These are phyloP conservation scores for Krasilnikovozyma curviuscula DNA, from an alignment of 768 basidiomycete species.

Conservation along the genomic window DNA sequence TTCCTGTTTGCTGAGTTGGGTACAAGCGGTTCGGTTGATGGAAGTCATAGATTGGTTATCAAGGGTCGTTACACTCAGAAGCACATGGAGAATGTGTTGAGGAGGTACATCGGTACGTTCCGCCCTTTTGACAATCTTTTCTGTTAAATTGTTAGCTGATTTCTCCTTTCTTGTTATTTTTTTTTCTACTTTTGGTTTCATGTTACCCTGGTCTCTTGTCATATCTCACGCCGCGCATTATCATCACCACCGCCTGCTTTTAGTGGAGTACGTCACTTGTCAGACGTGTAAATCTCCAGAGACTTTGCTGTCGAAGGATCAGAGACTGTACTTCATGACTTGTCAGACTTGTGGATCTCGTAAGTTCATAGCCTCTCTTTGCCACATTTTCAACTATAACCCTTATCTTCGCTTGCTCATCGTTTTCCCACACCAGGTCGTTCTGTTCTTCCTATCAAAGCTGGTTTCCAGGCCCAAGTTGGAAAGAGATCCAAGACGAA, in stretches of 20 bases:
- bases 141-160: neutral
- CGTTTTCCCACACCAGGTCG: constrained; percentile 36
- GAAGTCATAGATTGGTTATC: constrained; percentile 77
- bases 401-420: neutral
- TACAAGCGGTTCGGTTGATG: constrained; percentile 89
- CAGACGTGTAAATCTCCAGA: constrained; percentile 99
- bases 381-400: neutral
- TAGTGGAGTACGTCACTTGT: constrained; percentile 97
- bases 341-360: constrained; percentile 27
- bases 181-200: neutral
- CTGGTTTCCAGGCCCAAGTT: constrained; percentile 83
- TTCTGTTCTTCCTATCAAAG: constrained; percentile 92
- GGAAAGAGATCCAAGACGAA: constrained; percentile 22
- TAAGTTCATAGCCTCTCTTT: no score
- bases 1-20: constrained; percentile 97
- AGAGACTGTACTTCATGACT: constrained; percentile 79
- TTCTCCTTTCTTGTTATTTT: neutral
- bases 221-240: neutral
- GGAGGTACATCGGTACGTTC: constrained; percentile 78
- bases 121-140: neutral
- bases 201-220: neutral
- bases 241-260: neutral
- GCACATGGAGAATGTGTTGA: constrained; percentile 88
- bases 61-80: constrained; percentile 97
- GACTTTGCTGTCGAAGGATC: constrained; percentile 88